phyloP scores from a whole-genome alignment of 495 filamentous ascomycete species.

The Parachaetomium inaequale region DNA sequence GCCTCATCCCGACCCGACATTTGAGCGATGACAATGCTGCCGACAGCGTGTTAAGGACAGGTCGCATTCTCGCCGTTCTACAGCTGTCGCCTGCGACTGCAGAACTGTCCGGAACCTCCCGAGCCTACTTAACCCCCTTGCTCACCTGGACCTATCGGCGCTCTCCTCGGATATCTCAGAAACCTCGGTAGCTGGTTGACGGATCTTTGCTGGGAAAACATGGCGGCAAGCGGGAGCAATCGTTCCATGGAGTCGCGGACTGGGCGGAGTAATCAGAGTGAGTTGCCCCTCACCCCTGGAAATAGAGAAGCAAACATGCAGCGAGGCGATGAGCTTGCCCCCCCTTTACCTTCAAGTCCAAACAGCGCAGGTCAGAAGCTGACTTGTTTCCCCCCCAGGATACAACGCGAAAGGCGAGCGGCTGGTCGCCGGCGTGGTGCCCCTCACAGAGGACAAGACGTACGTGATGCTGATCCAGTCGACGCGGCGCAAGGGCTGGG shows the following conservation, averaged over 20 bases:
- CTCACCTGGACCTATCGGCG: background rate
- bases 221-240: constrained; percentile 52
- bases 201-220: constrained; percentile 21
- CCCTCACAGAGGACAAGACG: constrained; percentile 59
- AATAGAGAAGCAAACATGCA: background rate
- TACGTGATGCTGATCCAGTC: constrained; percentile 91
- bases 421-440: constrained; percentile 91
- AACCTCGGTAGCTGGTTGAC: background rate
- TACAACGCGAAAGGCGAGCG: constrained; percentile 90
- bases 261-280: constrained; percentile 74
- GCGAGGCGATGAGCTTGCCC: background rate
- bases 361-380: constrained; percentile 26
- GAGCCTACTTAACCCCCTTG: background rate
- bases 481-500: constrained; percentile 81
- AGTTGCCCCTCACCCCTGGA: constrained; percentile 41
- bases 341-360: background rate
- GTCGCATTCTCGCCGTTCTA: constrained; percentile 4
- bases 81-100: constrained; percentile 3
- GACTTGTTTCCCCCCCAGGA: constrained; percentile 54
- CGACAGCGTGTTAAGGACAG: constrained; percentile 7
- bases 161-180: background rate
- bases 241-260: constrained; percentile 75
- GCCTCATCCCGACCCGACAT: constrained; percentile 3
- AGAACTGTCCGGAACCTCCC: background rate
- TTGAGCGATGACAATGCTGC: constrained; percentile 15